Evolutionary conservation across 768 basidiomycete genomes (phyloP).

Genomic region (Lyophyllum semitale): DNA sequence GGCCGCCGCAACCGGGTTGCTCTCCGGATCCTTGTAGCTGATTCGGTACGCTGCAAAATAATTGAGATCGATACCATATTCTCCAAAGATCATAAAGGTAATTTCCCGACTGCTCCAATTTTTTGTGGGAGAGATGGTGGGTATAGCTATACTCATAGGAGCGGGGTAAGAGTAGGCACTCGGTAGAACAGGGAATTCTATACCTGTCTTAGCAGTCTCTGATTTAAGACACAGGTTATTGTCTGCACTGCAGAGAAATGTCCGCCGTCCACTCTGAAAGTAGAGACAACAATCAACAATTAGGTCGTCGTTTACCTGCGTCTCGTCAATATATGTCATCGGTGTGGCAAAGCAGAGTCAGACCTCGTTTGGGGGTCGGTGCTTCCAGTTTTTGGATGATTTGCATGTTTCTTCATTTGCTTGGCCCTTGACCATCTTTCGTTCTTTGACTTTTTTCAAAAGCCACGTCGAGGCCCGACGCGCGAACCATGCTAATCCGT

Average conservation of each 20-base stretch:
- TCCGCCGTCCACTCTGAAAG: slow-evolving; percentile 50
- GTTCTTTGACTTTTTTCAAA: slow-evolving; percentile 58
- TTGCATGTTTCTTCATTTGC: slow-evolving; percentile 66
- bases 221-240: slow-evolving; percentile 62
- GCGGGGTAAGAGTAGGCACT: not conserved
- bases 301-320: slow-evolving; percentile 57
- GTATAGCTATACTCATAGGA: slow-evolving; percentile 28
- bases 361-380: slow-evolving; percentile 46
- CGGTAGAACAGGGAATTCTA: slow-evolving; percentile 21
- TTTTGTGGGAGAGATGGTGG: slow-evolving; percentile 37
- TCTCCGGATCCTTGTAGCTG: slow-evolving; percentile 35
- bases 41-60: slow-evolving; percentile 42
- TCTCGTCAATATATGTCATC: not conserved
- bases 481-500: slow-evolving; percentile 60
- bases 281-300: slow-evolving; percentile 79
- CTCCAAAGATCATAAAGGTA: slow-evolving; percentile 46
- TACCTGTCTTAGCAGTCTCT: slow-evolving; percentile 33
- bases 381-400: slow-evolving; percentile 61
- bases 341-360: slow-evolving; percentile 13
- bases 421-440: slow-evolving; percentile 58
- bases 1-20: slow-evolving; percentile 9
- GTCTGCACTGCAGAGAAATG: slow-evolving; percentile 70
- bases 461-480: slow-evolving; percentile 73
- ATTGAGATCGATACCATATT: slow-evolving; percentile 29
- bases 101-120: slow-evolving; percentile 56